Evolutionary conservation across 2,329 filamentous ascomycete species (phyloP), one percentile per base, ranked within the genome.

Genomic region (Monosporascus ibericus): DNA sequence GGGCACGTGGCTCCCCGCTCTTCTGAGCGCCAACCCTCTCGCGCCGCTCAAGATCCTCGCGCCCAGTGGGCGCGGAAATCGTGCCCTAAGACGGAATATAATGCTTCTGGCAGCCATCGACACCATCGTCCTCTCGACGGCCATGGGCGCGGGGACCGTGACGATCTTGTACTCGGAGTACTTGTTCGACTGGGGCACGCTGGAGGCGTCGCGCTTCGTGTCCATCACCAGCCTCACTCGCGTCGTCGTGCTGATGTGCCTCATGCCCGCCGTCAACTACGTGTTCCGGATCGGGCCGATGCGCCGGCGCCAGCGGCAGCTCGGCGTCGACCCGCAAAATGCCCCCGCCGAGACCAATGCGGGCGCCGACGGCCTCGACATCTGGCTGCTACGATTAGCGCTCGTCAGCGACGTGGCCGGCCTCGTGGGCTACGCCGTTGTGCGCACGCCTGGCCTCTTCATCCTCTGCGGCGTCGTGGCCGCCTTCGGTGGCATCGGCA

Each of bases 131-230:
- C 87, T 96, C 55, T 87, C 90, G 22, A 81, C 91, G 0, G 85
- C 86, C 7, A 88, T 96, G 78, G 90, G 92, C 47, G 81, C 85
- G 0, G 84, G 90, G 55, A 83, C 86, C n/a, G 85, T 96, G 37
- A 77, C 94, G 20, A 78, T 97, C 51, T 81, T 96, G 51, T 99
- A 97, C 70, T 84, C 84, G 24, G 86, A 89, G 59, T 87, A 81
- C 62, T 80, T 84, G 60, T 97, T 96, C 65, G 76, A 80, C 50
- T 97, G 94, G 94, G 81, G 82, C 47, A 91, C 85, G 39, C 78
- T 90, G 52, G 87, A 96, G 67, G 87, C 87, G 14, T 90, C 88
- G 44, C 77, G 84, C 17, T 96, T 91, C 68, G 81, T 96, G 50
- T 92, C 89, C 1, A 75, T 87, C n/a, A 77, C 90, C 48, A 96